Conservation (phyloP, 371 early-diverging fungal genomes). For the Chytridium lagenaria region DNA sequence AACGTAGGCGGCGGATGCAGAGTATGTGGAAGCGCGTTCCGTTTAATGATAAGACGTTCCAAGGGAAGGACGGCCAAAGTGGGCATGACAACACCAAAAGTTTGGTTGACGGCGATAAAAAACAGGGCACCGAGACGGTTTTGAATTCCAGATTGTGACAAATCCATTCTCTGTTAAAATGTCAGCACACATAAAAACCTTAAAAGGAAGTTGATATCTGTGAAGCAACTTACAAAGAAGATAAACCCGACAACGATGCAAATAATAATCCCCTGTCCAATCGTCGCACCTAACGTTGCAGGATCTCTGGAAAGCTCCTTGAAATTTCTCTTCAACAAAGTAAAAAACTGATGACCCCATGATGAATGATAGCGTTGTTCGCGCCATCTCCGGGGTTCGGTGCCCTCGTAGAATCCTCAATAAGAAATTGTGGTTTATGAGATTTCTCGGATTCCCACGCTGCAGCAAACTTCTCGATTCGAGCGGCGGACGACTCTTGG, state of each 20-base stretch:
- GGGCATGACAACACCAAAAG: constrained; percentile 57
- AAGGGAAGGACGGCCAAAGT: constrained; percentile 48
- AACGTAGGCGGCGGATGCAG: constrained; percentile 53
- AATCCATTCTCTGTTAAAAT: constrained; percentile 21
- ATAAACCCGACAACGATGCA: constrained; percentile 49
- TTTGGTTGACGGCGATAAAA: constrained; percentile 55
- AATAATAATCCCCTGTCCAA: constrained; percentile 45
- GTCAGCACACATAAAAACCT: background rate
- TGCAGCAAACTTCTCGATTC: constrained; percentile 43
- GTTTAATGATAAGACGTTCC: constrained; percentile 55
- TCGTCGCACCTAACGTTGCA: constrained; percentile 45
- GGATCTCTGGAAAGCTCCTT: constrained; percentile 45
- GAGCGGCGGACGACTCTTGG: constrained; percentile 30
- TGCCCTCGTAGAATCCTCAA: background rate
- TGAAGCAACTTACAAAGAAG: constrained; percentile 34
- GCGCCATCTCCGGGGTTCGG: background rate
- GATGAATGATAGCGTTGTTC: background rate
- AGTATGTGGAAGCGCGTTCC: constrained; percentile 59
- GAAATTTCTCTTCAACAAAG: constrained; percentile 53
- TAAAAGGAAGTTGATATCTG: background rate
- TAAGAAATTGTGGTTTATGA: background rate
- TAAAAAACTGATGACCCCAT: background rate
- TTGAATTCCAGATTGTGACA: constrained; percentile 49
- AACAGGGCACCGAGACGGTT: constrained; percentile 57
- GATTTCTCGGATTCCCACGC: constrained; percentile 12